Conservation (phyloP, 2,329 filamentous ascomycete genomes). For the Fusarium illudens region DNA sequence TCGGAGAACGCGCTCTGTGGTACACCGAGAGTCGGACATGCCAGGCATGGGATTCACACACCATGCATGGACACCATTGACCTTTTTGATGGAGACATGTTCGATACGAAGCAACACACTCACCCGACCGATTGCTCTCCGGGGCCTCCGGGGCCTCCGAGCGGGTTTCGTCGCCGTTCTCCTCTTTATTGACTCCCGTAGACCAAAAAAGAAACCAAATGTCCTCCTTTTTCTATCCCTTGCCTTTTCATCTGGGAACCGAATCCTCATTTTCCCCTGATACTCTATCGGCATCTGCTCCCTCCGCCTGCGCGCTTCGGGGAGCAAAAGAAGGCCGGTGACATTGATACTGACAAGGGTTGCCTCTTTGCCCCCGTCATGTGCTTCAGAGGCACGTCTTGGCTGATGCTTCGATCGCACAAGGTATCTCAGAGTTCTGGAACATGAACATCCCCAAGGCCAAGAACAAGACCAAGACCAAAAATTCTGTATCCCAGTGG, state of each 20-base stretch:
- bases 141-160: conserved; percentile 7
- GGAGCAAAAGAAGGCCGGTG: neutral
- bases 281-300: neutral
- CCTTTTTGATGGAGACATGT: conserved; percentile 9
- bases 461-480: neutral
- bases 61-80: conserved; percentile 6
- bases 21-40: conserved; percentile 12
- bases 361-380: neutral
- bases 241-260: conserved; percentile 6
- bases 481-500: conserved; percentile 11
- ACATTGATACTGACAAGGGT: neutral
- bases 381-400: conserved; percentile 13
- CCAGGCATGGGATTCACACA: conserved; percentile 14
- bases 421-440: neutral
- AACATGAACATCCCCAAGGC: neutral
- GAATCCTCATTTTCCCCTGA: neutral
- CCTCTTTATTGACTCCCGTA: neutral
- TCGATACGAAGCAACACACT: conserved; percentile 18
- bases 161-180: neutral
- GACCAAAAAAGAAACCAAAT: neutral
- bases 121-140: conserved; percentile 5
- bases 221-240: conserved; percentile 19
- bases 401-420: conserved; percentile 6
- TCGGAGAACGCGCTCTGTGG: neutral
- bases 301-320: neutral